phyloP scores from a whole-genome alignment of 768 basidiomycete genomes.

The Boletus sp. region DNA sequence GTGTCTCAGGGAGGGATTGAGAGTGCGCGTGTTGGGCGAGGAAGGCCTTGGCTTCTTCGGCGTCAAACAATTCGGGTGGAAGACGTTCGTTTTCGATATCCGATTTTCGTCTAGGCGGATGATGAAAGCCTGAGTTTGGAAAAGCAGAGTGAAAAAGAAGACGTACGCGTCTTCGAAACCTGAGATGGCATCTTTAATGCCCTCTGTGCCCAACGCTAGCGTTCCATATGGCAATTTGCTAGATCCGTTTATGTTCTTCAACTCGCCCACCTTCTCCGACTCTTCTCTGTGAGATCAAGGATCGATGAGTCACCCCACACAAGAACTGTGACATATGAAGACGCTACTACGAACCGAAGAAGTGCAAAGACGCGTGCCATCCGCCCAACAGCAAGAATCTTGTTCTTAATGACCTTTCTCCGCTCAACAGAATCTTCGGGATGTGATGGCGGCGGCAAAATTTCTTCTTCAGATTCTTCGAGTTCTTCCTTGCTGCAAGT shows the following conservation, averaged over 20 bases:
- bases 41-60: constrained; percentile 63
- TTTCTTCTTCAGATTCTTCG: constrained; percentile 64
- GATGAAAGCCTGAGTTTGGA: not conserved
- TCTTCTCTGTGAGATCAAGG: constrained; percentile 66
- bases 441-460: constrained; percentile 34
- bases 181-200: constrained; percentile 90
- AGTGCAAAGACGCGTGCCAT: constrained; percentile 96
- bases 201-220: constrained; percentile 85
- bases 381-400: constrained; percentile 95
- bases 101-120: constrained; percentile 72
- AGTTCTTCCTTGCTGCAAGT: constrained; percentile 96
- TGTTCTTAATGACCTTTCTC: constrained; percentile 92
- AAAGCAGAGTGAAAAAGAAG: not conserved
- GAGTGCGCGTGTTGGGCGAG: constrained; percentile 36
- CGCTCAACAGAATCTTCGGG: constrained; percentile 63
- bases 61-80: constrained; percentile 94
- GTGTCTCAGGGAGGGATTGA: constrained; percentile 50
- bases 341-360: constrained; percentile 70
- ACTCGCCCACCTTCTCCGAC: constrained; percentile 94
- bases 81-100: constrained; percentile 99
- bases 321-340: not conserved
- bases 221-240: constrained; percentile 76
- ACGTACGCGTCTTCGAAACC: constrained; percentile 96
- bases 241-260: constrained; percentile 86
- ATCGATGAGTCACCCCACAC: not conserved